Evolutionary conservation across 116 monocot species (phyloP), one percentile per base, ranked within the genome.

Genomic region (Dioscorea cayenensis): DNA sequence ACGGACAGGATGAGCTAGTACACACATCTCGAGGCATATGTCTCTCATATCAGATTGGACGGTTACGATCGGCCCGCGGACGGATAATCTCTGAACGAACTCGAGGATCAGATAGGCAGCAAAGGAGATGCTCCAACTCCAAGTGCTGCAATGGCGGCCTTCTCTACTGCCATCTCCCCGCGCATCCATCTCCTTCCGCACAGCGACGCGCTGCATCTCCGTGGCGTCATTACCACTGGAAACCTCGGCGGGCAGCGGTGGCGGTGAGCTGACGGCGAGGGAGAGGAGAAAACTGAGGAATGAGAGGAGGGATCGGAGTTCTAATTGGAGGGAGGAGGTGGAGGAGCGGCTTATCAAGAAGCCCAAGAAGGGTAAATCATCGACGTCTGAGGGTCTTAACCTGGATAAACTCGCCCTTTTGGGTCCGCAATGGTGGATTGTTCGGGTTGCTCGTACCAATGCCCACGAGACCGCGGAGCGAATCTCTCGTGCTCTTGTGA

Each of bases 381-480:
- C 86, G 18, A 88, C 86, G 97, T 85, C 73, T 25, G 85, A 93
- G 70, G 83, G 87, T 65, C 88, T 99, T 29, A 99, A 93, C 76
- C 84, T 99, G 59, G 91, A 89, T 69, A 79, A 78, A 66, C 94
- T 99, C 72, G 77, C 90, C 32, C 59, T 49, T 36, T 81, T 78
- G 38, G 97, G 94, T 4, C 82, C 88, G 2, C 97, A 83, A 63
- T 99, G 97, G 97, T 99, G 97, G 97, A 82, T 78, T 64, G 69
- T 93, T 51, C 77, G 91, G 10, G 90, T 89, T 11, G 75, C 88
- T 17, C 75, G 86, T 14, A 75, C 81, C 51, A 84, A 64, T 63
- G 79, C 82, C 20, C 81, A 88, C 17, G 90, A 93, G 64, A 86
- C 74, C 25, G 81, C 83, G 12, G 81, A 90, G 4, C 77, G 67